Conservation (phyloP, 2,329 filamentous ascomycete species). For the Sclerotinia subarctica region DNA sequence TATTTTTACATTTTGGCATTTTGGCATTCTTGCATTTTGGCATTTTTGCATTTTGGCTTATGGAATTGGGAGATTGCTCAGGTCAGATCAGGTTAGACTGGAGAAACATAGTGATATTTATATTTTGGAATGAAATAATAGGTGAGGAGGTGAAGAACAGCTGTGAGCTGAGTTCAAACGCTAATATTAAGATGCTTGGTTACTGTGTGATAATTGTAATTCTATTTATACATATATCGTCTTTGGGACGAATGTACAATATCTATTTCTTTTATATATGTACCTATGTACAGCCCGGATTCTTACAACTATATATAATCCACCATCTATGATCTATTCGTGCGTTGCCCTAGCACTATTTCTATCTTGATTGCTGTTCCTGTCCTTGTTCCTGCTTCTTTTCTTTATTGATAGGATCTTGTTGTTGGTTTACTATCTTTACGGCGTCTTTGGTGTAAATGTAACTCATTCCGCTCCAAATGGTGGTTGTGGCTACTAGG, state of each 20-base stretch:
- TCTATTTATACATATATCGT: too few relatives aligned
- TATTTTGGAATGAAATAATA: too few relatives aligned
- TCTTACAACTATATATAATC: constrained; percentile 1
- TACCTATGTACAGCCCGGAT: neutral
- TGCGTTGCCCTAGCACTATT: neutral
- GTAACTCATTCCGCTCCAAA: constrained; percentile 94
- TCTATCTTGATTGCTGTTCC: neutral
- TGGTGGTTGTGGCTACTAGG: constrained; percentile 80
- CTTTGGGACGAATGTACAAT: neutral
- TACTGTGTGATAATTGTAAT: too few relatives aligned
- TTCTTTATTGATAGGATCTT: constrained; percentile 22
- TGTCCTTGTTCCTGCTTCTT: constrained; percentile 1
- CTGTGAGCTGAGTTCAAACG: too few relatives aligned
- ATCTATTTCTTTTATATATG: neutral
- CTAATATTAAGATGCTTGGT: too few relatives aligned
- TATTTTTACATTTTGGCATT: too few relatives aligned
- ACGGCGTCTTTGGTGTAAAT: constrained; percentile 88
- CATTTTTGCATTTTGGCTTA: too few relatives aligned
- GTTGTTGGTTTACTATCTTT: constrained; percentile 64
- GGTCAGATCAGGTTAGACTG: too few relatives aligned
- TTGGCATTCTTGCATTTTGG: too few relatives aligned
- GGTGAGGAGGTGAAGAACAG: too few relatives aligned
- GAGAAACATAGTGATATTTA: too few relatives aligned
- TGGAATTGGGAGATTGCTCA: too few relatives aligned
- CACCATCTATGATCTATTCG: neutral